Conservation (phyloP, 148 eudicot species). For the Camellia granthamiana region DNA sequence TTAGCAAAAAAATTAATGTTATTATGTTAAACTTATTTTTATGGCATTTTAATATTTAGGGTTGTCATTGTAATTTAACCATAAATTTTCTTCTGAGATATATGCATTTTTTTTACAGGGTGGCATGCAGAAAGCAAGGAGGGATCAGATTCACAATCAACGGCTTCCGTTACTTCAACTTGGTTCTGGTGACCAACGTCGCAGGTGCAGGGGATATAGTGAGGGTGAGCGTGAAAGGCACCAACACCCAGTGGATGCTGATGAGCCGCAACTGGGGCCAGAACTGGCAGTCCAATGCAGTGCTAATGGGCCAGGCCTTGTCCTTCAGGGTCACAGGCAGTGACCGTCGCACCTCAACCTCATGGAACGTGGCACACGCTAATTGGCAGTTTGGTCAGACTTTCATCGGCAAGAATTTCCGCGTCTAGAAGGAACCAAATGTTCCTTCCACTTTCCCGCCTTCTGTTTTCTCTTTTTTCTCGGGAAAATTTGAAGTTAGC, state of each 20-base stretch:
- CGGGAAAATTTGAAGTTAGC: slow-evolving; percentile 18
- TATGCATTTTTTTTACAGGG: slow-evolving; percentile 16
- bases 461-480: slow-evolving; percentile 21
- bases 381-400: slow-evolving; percentile 59
- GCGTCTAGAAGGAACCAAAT: slow-evolving; percentile 11
- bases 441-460: neutral
- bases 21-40: too few relatives aligned
- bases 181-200: slow-evolving; percentile 48
- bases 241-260: slow-evolving; percentile 40
- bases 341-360: slow-evolving; percentile 46
- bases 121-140: slow-evolving; percentile 43
- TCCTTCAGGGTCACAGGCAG: slow-evolving; percentile 44
- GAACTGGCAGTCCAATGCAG: slow-evolving; percentile 48
- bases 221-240: slow-evolving; percentile 33
- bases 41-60: too few relatives aligned
- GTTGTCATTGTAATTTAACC: too few relatives aligned
- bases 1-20: too few relatives aligned
- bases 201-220: slow-evolving; percentile 56
- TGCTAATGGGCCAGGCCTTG: slow-evolving; percentile 43
- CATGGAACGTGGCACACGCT: slow-evolving; percentile 42
- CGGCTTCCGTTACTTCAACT: slow-evolving; percentile 57
- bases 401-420: slow-evolving; percentile 41
- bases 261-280: slow-evolving; percentile 65
- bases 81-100: too few relatives aligned
- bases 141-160: slow-evolving; percentile 55